Base-by-base conservation (phyloP, 768 basidiomycete species). In the Paxillus ammoniavirescens region DNA sequence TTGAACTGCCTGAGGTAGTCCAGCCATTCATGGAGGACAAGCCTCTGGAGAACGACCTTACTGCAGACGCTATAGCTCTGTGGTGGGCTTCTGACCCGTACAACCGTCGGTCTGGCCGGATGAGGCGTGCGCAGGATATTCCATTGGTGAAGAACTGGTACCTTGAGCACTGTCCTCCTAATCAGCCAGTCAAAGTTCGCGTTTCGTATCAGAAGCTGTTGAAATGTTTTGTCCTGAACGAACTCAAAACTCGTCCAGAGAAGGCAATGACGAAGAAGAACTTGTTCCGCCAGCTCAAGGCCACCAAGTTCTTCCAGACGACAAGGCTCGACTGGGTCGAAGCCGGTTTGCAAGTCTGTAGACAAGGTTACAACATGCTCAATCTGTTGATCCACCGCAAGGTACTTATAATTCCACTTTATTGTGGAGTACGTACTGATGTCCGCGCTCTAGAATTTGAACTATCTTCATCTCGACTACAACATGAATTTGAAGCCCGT, bases 221-320 rank as follows among this genome's bases (percentile, higher is more conserved):
- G 54, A 99, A 99, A 72, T 89, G 89, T 67, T 98, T 80, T 71
- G 97, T 99, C 15, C 78, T 98, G 61, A 99, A 99, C 68, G 93
- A 95, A 70, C 78, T 99, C 42, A 86, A 91, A 64, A 87, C 87
- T 50, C 80, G 91, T 43, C 81, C 87, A 5, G 94, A 97, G 71
- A 98, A 97, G 73, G 89, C 97, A 8, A 96, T 97, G 91, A 89
- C 91, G 59, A 98, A 96, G 84, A 93, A 96, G 76, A 97, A 95
- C 66, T 68, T 98, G 47, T 98, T 99, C 82, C 81, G 93, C 42
- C 91, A 94, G 66, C 78, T 94, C 53, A 98, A 98, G 73, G 88
- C 91, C n/a, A 99, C 97, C 53, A 98, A 98, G 73, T 99, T 99
- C 75, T 99, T 99, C 86, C 97, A 98, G 77, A 93, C 91, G 13